Evolutionary conservation across 768 basidiomycete genomes (phyloP).

Genomic region (Tricholoma saponaceum): DNA sequence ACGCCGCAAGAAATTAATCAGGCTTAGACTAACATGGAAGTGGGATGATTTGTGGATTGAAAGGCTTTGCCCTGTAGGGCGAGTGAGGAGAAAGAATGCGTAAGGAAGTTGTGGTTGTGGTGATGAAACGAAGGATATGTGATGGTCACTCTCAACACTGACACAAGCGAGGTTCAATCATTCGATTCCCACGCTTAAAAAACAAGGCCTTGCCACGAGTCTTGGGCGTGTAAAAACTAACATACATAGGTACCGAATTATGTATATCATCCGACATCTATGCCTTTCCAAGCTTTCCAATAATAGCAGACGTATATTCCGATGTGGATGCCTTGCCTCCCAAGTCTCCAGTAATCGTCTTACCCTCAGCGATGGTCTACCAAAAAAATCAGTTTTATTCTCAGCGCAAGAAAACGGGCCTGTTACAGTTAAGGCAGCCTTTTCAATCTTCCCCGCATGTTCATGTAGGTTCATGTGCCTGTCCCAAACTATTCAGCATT

Average conservation of each 20-base stretch:
- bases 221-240: background rate
- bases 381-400: slow-evolving; percentile 6
- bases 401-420: background rate
- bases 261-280: slow-evolving; percentile 6
- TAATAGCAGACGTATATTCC: slow-evolving; percentile 88
- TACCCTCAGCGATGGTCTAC: slow-evolving; percentile 96
- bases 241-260: too few relatives aligned
- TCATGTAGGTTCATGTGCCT: slow-evolving; percentile 92
- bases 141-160: slow-evolving; percentile 26
- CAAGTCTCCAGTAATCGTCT: slow-evolving; percentile 90
- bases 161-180: background rate
- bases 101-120: slow-evolving; percentile 38
- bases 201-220: slow-evolving; percentile 5
- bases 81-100: slow-evolving; percentile 67
- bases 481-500: slow-evolving; percentile 6
- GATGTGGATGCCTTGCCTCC: slow-evolving; percentile 89
- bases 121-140: slow-evolving; percentile 47
- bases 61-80: slow-evolving; percentile 86
- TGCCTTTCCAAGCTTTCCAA: slow-evolving; percentile 52
- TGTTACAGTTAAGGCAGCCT: slow-evolving; percentile 83
- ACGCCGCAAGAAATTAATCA: background rate
- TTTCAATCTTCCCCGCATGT: slow-evolving; percentile 86
- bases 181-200: background rate
- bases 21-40: slow-evolving; percentile 10
- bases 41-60: slow-evolving; percentile 9